These are phyloP conservation scores for Capsicum pubescens DNA, from an alignment of 257 asterid species.

Conservation along the genomic window DNA sequence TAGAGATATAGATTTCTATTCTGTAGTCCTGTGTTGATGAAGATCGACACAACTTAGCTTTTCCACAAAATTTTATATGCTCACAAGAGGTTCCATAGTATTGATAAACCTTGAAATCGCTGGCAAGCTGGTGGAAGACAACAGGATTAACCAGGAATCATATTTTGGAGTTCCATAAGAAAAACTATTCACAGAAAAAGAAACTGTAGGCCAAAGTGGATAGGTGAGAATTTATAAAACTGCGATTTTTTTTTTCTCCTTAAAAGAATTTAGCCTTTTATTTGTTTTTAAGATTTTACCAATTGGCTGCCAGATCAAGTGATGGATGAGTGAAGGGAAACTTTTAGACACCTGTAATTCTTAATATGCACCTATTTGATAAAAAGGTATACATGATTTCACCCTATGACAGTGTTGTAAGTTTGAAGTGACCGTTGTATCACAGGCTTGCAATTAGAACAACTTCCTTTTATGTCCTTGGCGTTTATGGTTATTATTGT, in stretches of 20 bases:
- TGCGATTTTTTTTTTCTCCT: neutral
- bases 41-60: neutral
- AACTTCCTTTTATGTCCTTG: conserved; percentile 18
- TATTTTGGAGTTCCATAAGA: neutral
- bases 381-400: neutral
- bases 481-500: conserved; percentile 1
- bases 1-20: conserved; percentile 18
- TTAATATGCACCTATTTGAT: neutral
- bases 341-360: neutral
- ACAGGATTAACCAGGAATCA: neutral
- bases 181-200: neutral
- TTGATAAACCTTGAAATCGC: neutral
- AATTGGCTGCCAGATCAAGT: neutral
- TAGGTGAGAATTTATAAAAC: neutral
- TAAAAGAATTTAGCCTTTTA: neutral
- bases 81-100: neutral
- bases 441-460: conserved; percentile 15
- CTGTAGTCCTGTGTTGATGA: neutral
- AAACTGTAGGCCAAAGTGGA: conserved; percentile 1
- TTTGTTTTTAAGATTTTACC: neutral
- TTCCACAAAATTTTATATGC: neutral
- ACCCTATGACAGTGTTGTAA: neutral
- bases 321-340: neutral
- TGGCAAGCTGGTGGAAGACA: neutral
- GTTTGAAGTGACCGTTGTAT: neutral